Conservation (phyloP, 257 asterid species). For the Gardenia jasminoides region DNA sequence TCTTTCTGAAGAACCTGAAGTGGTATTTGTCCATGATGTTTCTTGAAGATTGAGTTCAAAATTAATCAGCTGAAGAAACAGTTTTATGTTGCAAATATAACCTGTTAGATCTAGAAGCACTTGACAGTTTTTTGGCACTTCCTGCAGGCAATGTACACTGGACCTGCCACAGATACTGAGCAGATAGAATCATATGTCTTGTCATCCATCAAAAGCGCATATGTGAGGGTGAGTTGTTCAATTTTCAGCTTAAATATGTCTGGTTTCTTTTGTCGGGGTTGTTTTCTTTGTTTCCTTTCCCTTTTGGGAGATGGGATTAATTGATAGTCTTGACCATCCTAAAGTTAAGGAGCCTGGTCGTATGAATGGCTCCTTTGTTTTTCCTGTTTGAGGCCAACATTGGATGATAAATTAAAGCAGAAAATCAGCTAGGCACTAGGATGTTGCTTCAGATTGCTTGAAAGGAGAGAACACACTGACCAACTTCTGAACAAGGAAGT, state of each 20-base stretch:
- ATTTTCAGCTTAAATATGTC: neutral
- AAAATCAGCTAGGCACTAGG: too few species aligned
- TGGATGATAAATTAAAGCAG: too few species aligned
- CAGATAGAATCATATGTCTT: constrained; percentile 83
- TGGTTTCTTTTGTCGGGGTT: neutral
- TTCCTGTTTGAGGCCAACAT: too few species aligned
- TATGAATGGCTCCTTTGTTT: too few species aligned
- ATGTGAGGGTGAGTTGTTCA: constrained; percentile 59
- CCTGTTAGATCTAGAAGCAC: neutral
- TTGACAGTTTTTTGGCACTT: constrained; percentile 20
- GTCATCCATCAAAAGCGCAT: constrained; percentile 81
- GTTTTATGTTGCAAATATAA: neutral
- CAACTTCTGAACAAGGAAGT: too few species aligned
- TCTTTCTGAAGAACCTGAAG: constrained; percentile 90
- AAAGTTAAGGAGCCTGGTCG: too few species aligned
- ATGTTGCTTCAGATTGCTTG: too few species aligned
- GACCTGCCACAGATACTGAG: constrained; percentile 62
- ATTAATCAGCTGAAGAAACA: neutral
- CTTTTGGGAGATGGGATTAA: too few species aligned
- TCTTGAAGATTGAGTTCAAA: neutral
- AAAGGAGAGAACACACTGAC: too few species aligned
- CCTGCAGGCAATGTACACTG: constrained; percentile 64
- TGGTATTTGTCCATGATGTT: constrained; percentile 41
- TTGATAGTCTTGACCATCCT: too few species aligned
- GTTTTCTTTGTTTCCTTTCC: too few species aligned